Conservation (phyloP, 331 rosid genomes). For the Quercus tomentella region DNA sequence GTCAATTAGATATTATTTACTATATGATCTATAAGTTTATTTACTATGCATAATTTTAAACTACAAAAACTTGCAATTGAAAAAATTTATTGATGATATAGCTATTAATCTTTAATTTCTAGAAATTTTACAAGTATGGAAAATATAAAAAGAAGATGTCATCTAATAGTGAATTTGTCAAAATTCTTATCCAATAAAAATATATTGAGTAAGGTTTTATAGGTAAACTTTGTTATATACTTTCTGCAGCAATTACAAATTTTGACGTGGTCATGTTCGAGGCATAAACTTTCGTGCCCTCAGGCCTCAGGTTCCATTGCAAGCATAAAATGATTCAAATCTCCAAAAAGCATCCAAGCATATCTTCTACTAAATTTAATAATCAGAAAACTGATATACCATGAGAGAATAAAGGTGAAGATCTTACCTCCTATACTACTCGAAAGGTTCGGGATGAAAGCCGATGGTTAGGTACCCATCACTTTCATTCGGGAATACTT, state of each 20-base stretch:
- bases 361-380: background rate
- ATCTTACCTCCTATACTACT: slow-evolving; percentile 2
- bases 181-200: fast-evolving
- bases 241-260: background rate
- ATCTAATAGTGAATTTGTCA: fast-evolving
- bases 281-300: background rate
- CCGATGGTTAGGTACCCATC: background rate
- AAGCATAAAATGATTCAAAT: background rate
- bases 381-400: background rate
- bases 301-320: background rate
- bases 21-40: too few species aligned
- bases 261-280: background rate
- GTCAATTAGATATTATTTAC: too few species aligned
- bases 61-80: too few species aligned
- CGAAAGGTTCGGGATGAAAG: background rate
- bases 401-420: slow-evolving; percentile 12
- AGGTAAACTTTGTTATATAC: fast-evolving
- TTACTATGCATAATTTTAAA: too few species aligned
- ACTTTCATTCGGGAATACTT: background rate
- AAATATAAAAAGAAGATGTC: too few species aligned
- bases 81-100: too few species aligned
- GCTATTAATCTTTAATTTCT: too few species aligned
- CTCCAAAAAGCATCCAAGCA: background rate
- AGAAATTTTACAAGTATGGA: too few species aligned
- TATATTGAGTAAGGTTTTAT: too few species aligned